These are phyloP conservation scores for Podospora conica DNA, from an alignment of 495 filamentous ascomycete genomes.

Conservation along the genomic window DNA sequence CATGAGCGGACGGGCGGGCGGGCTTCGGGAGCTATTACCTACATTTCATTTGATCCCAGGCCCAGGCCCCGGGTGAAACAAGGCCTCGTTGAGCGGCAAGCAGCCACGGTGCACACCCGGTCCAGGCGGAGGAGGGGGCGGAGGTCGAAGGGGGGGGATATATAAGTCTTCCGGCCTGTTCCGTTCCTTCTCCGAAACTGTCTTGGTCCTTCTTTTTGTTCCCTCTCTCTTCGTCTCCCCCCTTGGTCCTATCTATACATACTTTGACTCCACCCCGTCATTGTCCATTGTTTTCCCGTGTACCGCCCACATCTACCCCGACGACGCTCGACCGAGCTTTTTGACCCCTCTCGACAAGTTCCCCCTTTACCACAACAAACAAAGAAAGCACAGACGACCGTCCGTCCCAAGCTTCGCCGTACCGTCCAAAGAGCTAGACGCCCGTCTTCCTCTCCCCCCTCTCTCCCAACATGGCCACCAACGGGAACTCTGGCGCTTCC, in stretches of 20 bases:
- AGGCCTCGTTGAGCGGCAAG: neutral
- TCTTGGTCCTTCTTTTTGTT: neutral
- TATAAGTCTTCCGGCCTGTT: neutral
- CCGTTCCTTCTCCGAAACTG: neutral
- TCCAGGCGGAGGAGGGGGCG: neutral
- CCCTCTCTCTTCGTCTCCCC: neutral
- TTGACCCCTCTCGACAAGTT: neutral
- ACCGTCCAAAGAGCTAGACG: no score
- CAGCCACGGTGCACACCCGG: neutral
- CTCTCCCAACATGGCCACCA: conserved; percentile 21
- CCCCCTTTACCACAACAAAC: neutral
- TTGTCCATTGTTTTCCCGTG: neutral
- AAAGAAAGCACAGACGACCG: neutral
- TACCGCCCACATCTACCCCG: neutral
- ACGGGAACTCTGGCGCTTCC: conserved; percentile 22
- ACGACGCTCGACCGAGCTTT: neutral
- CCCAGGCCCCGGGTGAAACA: neutral
- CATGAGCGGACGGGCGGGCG: neutral
- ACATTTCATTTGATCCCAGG: neutral
- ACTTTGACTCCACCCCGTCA: neutral
- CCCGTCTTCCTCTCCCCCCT: neutral
- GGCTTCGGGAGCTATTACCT: neutral
- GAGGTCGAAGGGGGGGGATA: neutral
- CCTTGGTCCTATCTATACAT: neutral
- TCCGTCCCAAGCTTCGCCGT: neutral